These are phyloP conservation scores for Physcia stellaris DNA, from an alignment of 495 filamentous ascomycete genomes.

Conservation along the genomic window DNA sequence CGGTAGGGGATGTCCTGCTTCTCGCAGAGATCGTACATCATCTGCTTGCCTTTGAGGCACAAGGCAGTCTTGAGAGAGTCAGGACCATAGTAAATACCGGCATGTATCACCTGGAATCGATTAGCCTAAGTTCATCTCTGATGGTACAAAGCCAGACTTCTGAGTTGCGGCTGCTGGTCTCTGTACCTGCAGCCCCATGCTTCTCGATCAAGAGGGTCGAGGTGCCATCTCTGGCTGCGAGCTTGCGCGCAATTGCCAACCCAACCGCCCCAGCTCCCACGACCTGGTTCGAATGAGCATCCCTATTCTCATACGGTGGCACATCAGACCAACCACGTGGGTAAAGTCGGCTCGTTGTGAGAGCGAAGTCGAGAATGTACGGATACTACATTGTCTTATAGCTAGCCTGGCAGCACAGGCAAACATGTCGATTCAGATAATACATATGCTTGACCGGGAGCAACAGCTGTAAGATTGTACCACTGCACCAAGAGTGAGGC, in stretches of 20 bases:
- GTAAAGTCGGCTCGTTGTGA: conserved; percentile 53
- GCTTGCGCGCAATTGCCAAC: conserved; percentile 66
- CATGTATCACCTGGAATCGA: conserved; percentile 67
- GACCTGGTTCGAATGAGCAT: conserved; percentile 32
- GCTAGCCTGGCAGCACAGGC: background rate
- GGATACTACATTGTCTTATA: conserved; percentile 9
- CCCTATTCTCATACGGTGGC: conserved; percentile 5
- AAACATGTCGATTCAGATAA: conserved; percentile 6
- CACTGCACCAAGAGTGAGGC: no score
- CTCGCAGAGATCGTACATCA: conserved; percentile 69
- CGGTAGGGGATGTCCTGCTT: conserved; percentile 51
- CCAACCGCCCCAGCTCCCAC: conserved; percentile 89
- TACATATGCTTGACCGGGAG: background rate
- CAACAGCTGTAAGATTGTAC: no score
- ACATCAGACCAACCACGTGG: conserved; percentile 48
- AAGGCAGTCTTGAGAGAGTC: conserved; percentile 67
- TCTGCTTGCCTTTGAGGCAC: conserved; percentile 60
- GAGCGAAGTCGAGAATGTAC: conserved; percentile 28
- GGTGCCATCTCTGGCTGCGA: conserved; percentile 49
- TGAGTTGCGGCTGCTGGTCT: conserved; percentile 87
- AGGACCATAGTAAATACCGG: conserved; percentile 81
- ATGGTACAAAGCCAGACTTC: conserved; percentile 39
- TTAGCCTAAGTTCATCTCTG: background rate
- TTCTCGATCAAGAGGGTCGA: conserved; percentile 73
- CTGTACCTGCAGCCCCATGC: conserved; percentile 64